These are phyloP conservation scores for Vitis hybrid DNA, from an alignment of 177 flowering plant species.

Conservation along the genomic window DNA sequence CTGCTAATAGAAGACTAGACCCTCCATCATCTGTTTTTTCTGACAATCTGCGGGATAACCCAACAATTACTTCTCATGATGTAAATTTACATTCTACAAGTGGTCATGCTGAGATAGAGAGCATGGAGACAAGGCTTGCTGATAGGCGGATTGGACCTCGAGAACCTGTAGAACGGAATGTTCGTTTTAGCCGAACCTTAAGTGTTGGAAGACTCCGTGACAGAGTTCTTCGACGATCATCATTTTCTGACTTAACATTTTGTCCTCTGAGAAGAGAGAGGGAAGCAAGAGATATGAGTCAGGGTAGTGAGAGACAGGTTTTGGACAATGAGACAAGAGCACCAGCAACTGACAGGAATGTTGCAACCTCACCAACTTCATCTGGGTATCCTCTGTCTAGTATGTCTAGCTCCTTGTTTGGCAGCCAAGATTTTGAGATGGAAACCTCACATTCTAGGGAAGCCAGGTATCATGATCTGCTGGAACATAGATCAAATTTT, in stretches of 20 bases:
- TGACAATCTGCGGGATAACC: constrained; percentile 26
- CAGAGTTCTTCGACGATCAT: constrained; percentile 84
- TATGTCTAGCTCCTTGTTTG: constrained; percentile 30
- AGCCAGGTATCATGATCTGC: constrained; percentile 57
- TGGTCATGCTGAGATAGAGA: constrained; percentile 33
- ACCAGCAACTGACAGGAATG: constrained; percentile 27
- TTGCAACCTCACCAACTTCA: constrained; percentile 22
- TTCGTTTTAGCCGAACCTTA: constrained; percentile 79
- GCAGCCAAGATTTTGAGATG: constrained; percentile 44
- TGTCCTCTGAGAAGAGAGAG: constrained; percentile 55
- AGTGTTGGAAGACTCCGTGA: constrained; percentile 98
- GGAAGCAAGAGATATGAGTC: constrained; percentile 41
- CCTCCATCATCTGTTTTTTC: constrained; percentile 22
- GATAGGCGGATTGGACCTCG: constrained; percentile 56
- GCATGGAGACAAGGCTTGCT: constrained; percentile 34
- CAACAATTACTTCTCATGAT: constrained; percentile 25
- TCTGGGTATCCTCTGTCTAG: constrained; percentile 38
- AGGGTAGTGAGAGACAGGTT: constrained; percentile 25
- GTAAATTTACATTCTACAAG: constrained; percentile 31
- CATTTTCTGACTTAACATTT: constrained; percentile 55
- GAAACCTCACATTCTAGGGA: constrained; percentile 63
- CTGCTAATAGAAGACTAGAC: constrained; percentile 16
- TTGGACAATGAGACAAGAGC: constrained; percentile 26
- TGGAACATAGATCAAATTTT: constrained; percentile 80
- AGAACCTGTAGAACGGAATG: constrained; percentile 75